Conservation (phyloP, 805 yeast genomes). For the Yamadazyma philogaea region DNA sequence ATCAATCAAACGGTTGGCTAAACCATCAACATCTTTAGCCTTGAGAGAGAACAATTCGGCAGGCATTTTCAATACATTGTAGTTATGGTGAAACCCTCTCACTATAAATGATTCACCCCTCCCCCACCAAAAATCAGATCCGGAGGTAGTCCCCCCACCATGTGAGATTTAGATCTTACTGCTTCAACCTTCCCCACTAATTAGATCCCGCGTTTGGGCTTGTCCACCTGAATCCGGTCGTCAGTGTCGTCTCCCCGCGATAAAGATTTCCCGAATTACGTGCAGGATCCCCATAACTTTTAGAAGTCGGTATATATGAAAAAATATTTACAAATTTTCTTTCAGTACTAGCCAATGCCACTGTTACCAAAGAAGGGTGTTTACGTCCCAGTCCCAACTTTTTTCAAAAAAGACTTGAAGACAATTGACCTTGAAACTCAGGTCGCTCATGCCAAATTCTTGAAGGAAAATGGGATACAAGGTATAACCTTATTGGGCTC, state of each 20-base stretch:
- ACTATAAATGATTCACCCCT: too few relatives aligned
- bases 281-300: too few relatives aligned
- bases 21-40: conserved; percentile 15
- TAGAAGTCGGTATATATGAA: not conserved
- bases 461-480: conserved; percentile 42
- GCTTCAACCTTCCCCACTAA: too few relatives aligned
- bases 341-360: not conserved
- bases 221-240: too few relatives aligned
- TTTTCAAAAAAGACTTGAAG: conserved; percentile 42
- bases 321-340: not conserved
- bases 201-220: too few relatives aligned
- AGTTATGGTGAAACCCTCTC: too few relatives aligned
- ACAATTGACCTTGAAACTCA: conserved; percentile 46
- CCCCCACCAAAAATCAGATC: too few relatives aligned
- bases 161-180: too few relatives aligned
- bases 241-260: too few relatives aligned
- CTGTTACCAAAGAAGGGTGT: conserved; percentile 27
- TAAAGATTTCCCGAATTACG: not conserved
- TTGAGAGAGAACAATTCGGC: conserved; percentile 14
- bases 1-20: conserved; percentile 18
- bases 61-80: too few relatives aligned
- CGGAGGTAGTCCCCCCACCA: too few relatives aligned
- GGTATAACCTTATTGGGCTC: conserved; percentile 53
- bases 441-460: conserved; percentile 41
- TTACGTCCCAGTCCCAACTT: conserved; percentile 55